Percentiles rank a stretch among this genome's conserved stretches.
Conservation (phyloP, 2,329 filamentous ascomycete species). For the Cadophora malorum region DNA sequence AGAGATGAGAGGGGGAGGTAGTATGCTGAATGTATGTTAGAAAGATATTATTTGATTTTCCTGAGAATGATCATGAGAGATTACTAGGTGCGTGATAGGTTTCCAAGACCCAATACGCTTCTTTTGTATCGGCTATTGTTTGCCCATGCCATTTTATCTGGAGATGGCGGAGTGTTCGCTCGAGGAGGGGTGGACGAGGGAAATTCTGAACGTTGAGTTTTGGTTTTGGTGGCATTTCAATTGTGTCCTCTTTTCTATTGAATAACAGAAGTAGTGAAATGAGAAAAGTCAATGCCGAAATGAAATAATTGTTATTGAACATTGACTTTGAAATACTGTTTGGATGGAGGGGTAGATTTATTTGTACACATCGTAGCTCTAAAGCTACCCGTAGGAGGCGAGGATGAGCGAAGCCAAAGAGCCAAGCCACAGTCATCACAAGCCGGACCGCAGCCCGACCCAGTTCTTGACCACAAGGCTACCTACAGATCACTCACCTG, state of each 20-base stretch:
- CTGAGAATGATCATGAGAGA: background rate
- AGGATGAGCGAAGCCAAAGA: constrained; percentile 12
- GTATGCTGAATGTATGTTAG: constrained; percentile 53
- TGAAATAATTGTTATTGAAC: constrained; percentile 3
- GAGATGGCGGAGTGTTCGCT: constrained; percentile 60
- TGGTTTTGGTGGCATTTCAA: constrained; percentile 48
- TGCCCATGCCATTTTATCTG: constrained; percentile 61
- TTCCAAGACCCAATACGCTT: constrained; percentile 67
- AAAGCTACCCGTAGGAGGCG: constrained; percentile 27
- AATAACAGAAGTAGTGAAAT: constrained; percentile 7
- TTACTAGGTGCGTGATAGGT: constrained; percentile 66
- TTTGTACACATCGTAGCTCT: constrained; percentile 27
- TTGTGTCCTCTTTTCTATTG: background rate
- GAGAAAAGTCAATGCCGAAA: constrained; percentile 14
- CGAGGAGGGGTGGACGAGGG: constrained; percentile 63
- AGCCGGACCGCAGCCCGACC: constrained; percentile 14
- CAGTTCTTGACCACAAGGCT: constrained; percentile 34
- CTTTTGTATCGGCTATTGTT: constrained; percentile 62
- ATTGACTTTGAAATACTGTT: constrained; percentile 4
- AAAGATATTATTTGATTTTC: background rate
- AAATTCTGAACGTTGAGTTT: constrained; percentile 63
- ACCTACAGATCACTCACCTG: constrained; percentile 22
- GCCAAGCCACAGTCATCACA: constrained; percentile 32
- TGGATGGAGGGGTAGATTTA: constrained; percentile 32
- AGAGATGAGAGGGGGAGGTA: constrained; percentile 62